Base-by-base conservation (phyloP, 768 basidiomycete genomes). In the Calocybe cyanea region DNA sequence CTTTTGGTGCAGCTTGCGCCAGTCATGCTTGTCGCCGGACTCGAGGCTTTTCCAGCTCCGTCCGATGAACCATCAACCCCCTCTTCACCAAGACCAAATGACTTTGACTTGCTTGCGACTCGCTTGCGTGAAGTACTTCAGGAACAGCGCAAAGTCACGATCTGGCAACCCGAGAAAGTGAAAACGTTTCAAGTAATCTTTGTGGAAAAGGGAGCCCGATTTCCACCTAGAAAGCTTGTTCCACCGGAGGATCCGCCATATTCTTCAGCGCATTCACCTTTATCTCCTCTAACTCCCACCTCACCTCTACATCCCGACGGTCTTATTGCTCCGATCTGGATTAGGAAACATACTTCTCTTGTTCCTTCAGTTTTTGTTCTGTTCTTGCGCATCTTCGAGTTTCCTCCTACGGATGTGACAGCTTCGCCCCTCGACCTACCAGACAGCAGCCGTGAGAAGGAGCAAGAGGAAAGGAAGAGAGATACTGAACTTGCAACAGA, bases 301-400 rank as follows among this genome's bases (percentile, higher is more conserved):
- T 96, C 93, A 0, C 95, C 96, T 0, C 70, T 96, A 7, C 80
- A 92, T 63, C 96, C 96, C 0, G 96, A 99, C 60, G 96, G 96
- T 0, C 68, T 99, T 43, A 92, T 99, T 43, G 92, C 96, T 2
- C 96, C 96, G 1, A 92, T 98, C 61, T 99, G 96, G 96, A 83
- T 98, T 25, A 78, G 93, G 35, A 99, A 98, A 65, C 96, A 99
- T 58, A 89, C 89, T 0, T 81, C 89, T 1, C 81, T 96, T 24
- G 67, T 97, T 0, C 96, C 96, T 0, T 85, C 90, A 18, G 94
- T 97, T 0, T 95, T 97, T 63, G 88, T 98, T 7, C 73, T 96
- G 49, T 96, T 97, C 62, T 67, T 89, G 45, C 81, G 89, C 45
- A 72, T 98, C 49, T 92, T 73, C 58, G 94, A 97, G 61, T 68